These are phyloP conservation scores for Penicillium sp. DNA, from an alignment of 2,329 filamentous ascomycete genomes.

Conservation along the genomic window DNA sequence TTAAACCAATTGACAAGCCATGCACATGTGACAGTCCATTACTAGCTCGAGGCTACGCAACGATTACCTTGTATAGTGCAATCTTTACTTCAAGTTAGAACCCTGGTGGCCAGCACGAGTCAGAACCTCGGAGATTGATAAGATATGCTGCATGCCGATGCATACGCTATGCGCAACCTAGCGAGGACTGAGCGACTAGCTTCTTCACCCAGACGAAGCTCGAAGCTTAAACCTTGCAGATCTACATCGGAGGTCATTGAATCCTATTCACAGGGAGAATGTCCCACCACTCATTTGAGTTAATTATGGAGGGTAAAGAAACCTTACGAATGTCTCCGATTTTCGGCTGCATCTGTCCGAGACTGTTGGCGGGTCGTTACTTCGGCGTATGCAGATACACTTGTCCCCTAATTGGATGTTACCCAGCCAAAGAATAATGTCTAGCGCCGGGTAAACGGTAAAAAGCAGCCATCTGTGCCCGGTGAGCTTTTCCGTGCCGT, in stretches of 20 bases:
- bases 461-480: neutral
- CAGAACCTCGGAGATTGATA: slow-evolving; percentile 3
- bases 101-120: neutral
- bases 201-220: neutral
- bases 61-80: neutral
- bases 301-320: neutral
- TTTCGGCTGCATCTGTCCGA: neutral
- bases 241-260: neutral
- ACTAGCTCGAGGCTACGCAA: neutral
- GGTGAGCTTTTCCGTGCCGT: neutral
- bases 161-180: neutral
- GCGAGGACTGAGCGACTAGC: neutral
- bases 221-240: neutral
- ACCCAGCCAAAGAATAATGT: neutral
- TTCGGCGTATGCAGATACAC: neutral
- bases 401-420: neutral
- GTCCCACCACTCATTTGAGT: neutral
- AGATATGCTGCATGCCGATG: neutral
- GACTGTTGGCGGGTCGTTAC: neutral
- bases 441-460: neutral
- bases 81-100: neutral
- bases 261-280: neutral
- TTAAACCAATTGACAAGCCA: neutral
- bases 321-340: neutral
- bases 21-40: neutral